Base-by-base conservation (phyloP, 1,139 yeast genomes). In the Debaryomyces subglobosus region DNA sequence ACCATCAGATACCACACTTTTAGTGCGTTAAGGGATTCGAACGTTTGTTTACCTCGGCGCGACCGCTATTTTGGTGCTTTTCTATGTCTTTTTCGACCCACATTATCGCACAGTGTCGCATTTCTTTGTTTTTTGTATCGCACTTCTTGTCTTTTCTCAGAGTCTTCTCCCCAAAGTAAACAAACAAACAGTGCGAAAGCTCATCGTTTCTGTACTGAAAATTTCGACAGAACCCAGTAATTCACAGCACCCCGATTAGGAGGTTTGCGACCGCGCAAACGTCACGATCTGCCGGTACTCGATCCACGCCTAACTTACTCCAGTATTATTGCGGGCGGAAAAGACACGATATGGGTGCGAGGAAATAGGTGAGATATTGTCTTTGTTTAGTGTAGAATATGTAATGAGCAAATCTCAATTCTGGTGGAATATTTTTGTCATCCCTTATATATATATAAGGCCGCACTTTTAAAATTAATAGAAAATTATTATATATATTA, bases 361-460 rank as follows among this genome's bases (percentile, higher is more conserved):
- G 18, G 10, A 23, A 5, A 9, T 13, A 13, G 21, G 37, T 29
- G 36, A 30, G 43, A 40, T 12, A 29, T 25, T 27, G 36, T 21
- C 23, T 30, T 30, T 40, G 36, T 40, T 39, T 40, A 23, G 35
- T 23, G 36, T 10, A 24, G 30, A 30, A 30, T 18, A 27, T 32
- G 43, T 32, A 40, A 21, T 21, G 35, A 25, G 29, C 15, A 16
- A 30, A 16, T 30, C 32, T 30, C 20, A 18, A 27, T 27, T 27
- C 3, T 27, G 30, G 13, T 27, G 12, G 30, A 27, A 27, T 27
- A 27, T 27, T 27, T 27, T 27, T 27, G 12, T 20, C 9, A 37
- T 37, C 40, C 36, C 27, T 18, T 30, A 40, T 40, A 40, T 40
- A 40, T 40, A 40, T 40, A 40, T 10, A 40, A 27, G 33, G 43